phyloP scores from a whole-genome alignment of 805 yeast genomes.

The Nadsonia fulvescens region DNA sequence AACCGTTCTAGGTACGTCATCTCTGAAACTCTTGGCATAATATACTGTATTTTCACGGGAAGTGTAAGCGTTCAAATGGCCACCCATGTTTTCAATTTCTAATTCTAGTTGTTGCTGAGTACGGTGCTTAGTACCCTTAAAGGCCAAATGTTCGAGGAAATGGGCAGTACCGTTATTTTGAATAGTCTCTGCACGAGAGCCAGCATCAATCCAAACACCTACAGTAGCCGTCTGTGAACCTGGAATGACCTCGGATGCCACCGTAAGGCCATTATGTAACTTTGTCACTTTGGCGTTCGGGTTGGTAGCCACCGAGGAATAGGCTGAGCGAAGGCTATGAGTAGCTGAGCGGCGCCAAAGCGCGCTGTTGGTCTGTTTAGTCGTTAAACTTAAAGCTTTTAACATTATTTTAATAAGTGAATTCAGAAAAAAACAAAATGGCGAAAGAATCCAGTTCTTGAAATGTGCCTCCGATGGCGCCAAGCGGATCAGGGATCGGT shows the following conservation, averaged over 20 bases:
- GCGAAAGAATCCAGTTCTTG: too few species aligned
- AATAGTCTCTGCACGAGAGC: conserved; percentile 83
- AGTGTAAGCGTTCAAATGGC: conserved; percentile 96
- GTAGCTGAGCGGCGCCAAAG: too few species aligned
- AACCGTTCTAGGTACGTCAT: conserved; percentile 69
- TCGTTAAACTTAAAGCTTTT: too few species aligned
- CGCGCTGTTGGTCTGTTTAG: too few species aligned
- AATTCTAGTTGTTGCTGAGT: conserved; percentile 70
- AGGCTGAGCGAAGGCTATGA: too few species aligned
- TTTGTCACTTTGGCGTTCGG: conserved; percentile 50
- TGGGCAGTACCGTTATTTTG: conserved; percentile 92
- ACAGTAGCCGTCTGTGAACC: conserved; percentile 88
- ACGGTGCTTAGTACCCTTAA: conserved; percentile 78
- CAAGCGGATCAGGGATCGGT: too few species aligned
- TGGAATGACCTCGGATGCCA: conserved; percentile 79
- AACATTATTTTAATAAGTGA: too few species aligned
- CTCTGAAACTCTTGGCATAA: conserved; percentile 71
- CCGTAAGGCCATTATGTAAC: conserved; percentile 81
- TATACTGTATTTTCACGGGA: conserved; percentile 95
- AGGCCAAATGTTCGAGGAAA: conserved; percentile 88
- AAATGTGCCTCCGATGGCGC: too few species aligned
- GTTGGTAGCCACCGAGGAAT: conserved; percentile 4
- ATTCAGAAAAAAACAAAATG: too few species aligned
- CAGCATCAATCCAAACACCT: conserved; percentile 97
- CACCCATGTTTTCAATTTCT: conserved; percentile 90